Percentiles rank a stretch among this genome's conserved stretches.
Conservation (phyloP, 352 stramenopile genomes). For the Globisporangium viniferum region DNA sequence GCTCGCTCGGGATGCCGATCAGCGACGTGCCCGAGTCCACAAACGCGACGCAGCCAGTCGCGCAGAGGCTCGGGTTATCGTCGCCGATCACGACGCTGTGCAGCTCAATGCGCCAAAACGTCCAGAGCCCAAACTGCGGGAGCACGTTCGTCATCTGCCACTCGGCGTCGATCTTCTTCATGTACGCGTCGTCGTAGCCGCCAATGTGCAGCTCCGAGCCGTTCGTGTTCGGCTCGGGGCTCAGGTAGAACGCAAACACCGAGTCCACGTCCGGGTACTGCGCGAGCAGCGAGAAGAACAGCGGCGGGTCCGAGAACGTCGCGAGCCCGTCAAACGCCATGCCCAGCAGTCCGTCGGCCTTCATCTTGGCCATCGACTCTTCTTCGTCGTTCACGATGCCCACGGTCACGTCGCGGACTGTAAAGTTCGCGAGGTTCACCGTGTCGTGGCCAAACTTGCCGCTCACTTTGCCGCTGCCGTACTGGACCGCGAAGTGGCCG, state of each 20-base stretch:
- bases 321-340: slow-evolving; percentile 94
- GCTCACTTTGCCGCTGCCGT: slow-evolving; percentile 70
- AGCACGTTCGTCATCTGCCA: slow-evolving; percentile 77
- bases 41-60: slow-evolving; percentile 85
- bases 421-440: slow-evolving; percentile 48
- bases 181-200: slow-evolving; percentile 55
- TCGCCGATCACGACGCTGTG: slow-evolving; percentile 58
- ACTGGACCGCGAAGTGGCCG: slow-evolving; percentile 62
- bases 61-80: slow-evolving; percentile 37
- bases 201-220: slow-evolving; percentile 76
- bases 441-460: slow-evolving; percentile 58
- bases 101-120: slow-evolving; percentile 77
- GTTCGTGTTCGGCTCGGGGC: slow-evolving; percentile 76
- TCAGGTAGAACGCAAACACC: slow-evolving; percentile 97
- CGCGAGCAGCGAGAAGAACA: slow-evolving; percentile 63
- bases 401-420: slow-evolving; percentile 41
- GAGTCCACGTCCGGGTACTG: slow-evolving; percentile 64
- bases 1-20: slow-evolving; percentile 88
- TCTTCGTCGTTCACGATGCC: slow-evolving; percentile 66
- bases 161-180: slow-evolving; percentile 40
- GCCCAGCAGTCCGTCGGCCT: slow-evolving; percentile 94
- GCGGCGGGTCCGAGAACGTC: slow-evolving; percentile 67
- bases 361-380: slow-evolving; percentile 79
- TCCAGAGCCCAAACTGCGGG: slow-evolving; percentile 77
- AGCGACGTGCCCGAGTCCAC: slow-evolving; percentile 97